Percentiles rank a stretch among this genome's conserved stretches.
Evolutionary conservation across 164 flowering plant genomes (phyloP).

Genomic region (Tetracentron sinense): DNA sequence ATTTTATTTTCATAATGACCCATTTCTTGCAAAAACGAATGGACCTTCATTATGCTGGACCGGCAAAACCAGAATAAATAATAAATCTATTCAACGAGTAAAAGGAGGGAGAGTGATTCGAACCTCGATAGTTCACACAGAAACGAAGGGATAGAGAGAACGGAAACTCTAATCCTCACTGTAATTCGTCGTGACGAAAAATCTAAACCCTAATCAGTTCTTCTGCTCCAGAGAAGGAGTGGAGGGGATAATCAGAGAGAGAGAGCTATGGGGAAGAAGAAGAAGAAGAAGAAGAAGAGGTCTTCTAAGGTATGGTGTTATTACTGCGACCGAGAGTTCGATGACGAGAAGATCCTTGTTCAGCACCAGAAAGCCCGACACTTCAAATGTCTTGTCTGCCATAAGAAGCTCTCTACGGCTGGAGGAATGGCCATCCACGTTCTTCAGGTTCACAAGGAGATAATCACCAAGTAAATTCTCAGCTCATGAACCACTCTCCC

Average conservation of each 20-base stretch:
- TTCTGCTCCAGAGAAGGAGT: neutral
- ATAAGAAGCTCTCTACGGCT: slow-evolving; percentile 98
- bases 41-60: too few relatives aligned
- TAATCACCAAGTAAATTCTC: slow-evolving; percentile 91
- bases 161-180: neutral
- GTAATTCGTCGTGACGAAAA: neutral
- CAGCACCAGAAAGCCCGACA: slow-evolving; percentile 99
- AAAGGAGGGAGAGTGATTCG: too few relatives aligned
- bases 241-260: slow-evolving; percentile 4
- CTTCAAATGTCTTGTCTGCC: slow-evolving; percentile 96
- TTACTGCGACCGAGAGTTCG: slow-evolving; percentile 95
- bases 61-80: too few relatives aligned
- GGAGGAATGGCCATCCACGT: slow-evolving; percentile 97
- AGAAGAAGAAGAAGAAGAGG: slow-evolving; percentile 98
- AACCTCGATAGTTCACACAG: too few relatives aligned
- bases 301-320: slow-evolving; percentile 87
- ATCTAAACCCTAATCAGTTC: neutral
- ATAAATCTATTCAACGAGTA: too few relatives aligned
- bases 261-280: slow-evolving; percentile 43
- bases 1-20: too few relatives aligned
- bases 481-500: too few relatives aligned
- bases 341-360: slow-evolving; percentile 95
- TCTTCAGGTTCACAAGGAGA: slow-evolving; percentile 95
- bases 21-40: too few relatives aligned
- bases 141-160: neutral